Evolutionary conservation across 176 grass and related monocot genomes (phyloP).

Genomic region (Sorghum bicolor): DNA sequence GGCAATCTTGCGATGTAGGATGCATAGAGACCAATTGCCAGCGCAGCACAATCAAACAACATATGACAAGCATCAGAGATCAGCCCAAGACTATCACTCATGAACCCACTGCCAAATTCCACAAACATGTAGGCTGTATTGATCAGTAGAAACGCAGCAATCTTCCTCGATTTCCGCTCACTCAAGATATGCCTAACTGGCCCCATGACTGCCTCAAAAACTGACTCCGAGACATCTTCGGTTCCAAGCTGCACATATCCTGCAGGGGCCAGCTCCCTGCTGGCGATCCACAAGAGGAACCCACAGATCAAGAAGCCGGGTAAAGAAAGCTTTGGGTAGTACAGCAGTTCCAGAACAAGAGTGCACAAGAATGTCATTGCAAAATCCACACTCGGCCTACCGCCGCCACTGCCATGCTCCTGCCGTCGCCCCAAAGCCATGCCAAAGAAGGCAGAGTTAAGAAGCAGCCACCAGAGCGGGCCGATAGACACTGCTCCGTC

Average conservation of each 20-base stretch:
- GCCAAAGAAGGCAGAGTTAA: slow-evolving; percentile 64
- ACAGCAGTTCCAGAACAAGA: slow-evolving; percentile 78
- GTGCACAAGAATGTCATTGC: slow-evolving; percentile 73
- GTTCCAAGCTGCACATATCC: slow-evolving; percentile 60
- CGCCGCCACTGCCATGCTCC: slow-evolving; percentile 7
- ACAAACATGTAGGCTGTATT: slow-evolving; percentile 93
- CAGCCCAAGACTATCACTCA: slow-evolving; percentile 94
- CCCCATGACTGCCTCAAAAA: slow-evolving; percentile 64
- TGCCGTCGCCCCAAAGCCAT: slow-evolving; percentile 70
- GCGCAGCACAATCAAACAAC: slow-evolving; percentile 92
- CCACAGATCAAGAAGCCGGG: slow-evolving; percentile 71
- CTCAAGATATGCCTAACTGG: slow-evolving; percentile 83
- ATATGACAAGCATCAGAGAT: slow-evolving; percentile 98
- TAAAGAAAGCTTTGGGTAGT: slow-evolving; percentile 77
- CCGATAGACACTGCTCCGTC: slow-evolving; percentile 21
- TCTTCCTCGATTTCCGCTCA: slow-evolving; percentile 82
- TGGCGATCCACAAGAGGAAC: slow-evolving; percentile 68
- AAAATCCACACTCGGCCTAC: slow-evolving; percentile 63
- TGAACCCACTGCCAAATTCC: slow-evolving; percentile 82
- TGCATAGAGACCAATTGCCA: slow-evolving; percentile 88
- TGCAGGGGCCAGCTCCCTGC: slow-evolving; percentile 53
- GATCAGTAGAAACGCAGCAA: slow-evolving; percentile 83
- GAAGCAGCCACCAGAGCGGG: slow-evolving; percentile 62
- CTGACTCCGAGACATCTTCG: slow-evolving; percentile 37
- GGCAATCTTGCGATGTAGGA: slow-evolving; percentile 87